These are phyloP conservation scores for Jasminum sambac DNA, from an alignment of 257 asterid genomes.

Conservation along the genomic window DNA sequence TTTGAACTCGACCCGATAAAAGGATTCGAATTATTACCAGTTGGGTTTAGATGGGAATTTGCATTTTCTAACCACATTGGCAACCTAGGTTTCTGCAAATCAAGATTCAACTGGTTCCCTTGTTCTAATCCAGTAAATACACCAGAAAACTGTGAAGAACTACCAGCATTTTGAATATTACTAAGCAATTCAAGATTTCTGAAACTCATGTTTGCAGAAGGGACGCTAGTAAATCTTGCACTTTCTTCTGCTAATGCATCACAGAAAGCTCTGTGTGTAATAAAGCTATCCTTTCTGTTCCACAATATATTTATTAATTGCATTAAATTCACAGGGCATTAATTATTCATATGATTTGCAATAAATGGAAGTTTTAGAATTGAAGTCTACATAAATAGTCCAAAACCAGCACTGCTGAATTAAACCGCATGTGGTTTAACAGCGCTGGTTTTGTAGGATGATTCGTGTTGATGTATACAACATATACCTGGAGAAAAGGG, in stretches of 20 bases:
- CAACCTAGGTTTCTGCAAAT: conserved; percentile 52
- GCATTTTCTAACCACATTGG: conserved; percentile 62
- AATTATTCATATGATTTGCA: background rate
- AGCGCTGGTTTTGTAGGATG: no score
- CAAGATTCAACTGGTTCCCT: conserved; percentile 33
- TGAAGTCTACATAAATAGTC: no score
- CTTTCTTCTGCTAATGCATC: conserved; percentile 87
- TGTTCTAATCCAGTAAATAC: conserved; percentile 42
- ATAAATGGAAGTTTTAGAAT: background rate
- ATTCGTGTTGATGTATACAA: background rate
- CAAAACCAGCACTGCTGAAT: no score
- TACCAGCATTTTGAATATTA: conserved; percentile 35
- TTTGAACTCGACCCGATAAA: conserved; percentile 32
- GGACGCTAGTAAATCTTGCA: conserved; percentile 55
- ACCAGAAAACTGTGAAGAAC: conserved; percentile 39
- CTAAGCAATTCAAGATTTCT: conserved; percentile 50
- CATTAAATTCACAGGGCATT: conserved; percentile 35
- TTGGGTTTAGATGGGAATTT: conserved; percentile 27
- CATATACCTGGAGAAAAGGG: conserved; percentile 84
- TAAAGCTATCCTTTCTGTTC: conserved; percentile 88
- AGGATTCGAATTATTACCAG: conserved; percentile 22
- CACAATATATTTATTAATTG: background rate
- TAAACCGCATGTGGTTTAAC: no score
- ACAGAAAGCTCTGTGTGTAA: conserved; percentile 90
- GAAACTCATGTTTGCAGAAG: conserved; percentile 54